Evolutionary conservation across 2,329 filamentous ascomycete species (phyloP).

Genomic region (Orbilia blumenaviensis): DNA sequence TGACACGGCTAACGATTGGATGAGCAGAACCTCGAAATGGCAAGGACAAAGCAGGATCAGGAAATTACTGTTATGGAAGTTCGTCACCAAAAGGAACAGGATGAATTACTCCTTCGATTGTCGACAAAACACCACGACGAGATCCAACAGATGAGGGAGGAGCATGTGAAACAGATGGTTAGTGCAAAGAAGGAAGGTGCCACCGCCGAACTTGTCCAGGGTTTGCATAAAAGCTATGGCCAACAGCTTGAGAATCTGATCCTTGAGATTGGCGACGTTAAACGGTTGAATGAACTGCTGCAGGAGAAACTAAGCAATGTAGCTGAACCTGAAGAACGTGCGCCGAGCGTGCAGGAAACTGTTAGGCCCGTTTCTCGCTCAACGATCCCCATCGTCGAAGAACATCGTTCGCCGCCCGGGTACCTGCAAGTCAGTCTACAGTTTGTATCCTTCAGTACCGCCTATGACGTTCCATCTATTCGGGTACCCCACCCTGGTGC

Average conservation of each 20-base stretch:
- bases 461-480: slow-evolving; percentile 48
- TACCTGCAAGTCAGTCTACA: slow-evolving; percentile 49
- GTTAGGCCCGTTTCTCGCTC: slow-evolving; percentile 49
- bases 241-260: slow-evolving; percentile 52
- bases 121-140: slow-evolving; percentile 51
- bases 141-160: slow-evolving; percentile 29
- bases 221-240: slow-evolving; percentile 46
- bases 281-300: slow-evolving; percentile 39
- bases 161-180: slow-evolving; percentile 46
- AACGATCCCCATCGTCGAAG: slow-evolving; percentile 46
- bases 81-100: slow-evolving; percentile 48
- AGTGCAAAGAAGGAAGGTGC: slow-evolving; percentile 49
- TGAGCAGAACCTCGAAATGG: slow-evolving; percentile 41
- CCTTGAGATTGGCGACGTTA: slow-evolving; percentile 43
- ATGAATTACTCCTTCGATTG: slow-evolving; percentile 32
- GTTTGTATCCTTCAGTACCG: slow-evolving; percentile 42
- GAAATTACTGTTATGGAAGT: slow-evolving; percentile 44
- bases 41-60: slow-evolving; percentile 42
- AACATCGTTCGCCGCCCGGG: slow-evolving; percentile 43
- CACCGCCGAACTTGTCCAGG: slow-evolving; percentile 48
- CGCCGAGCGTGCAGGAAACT: slow-evolving; percentile 42
- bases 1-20: neutral
- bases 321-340: slow-evolving; percentile 35
- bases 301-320: slow-evolving; percentile 33
- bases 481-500: slow-evolving; percentile 41